Conservation (phyloP, 148 eudicot species). For the Camellia japonica region DNA sequence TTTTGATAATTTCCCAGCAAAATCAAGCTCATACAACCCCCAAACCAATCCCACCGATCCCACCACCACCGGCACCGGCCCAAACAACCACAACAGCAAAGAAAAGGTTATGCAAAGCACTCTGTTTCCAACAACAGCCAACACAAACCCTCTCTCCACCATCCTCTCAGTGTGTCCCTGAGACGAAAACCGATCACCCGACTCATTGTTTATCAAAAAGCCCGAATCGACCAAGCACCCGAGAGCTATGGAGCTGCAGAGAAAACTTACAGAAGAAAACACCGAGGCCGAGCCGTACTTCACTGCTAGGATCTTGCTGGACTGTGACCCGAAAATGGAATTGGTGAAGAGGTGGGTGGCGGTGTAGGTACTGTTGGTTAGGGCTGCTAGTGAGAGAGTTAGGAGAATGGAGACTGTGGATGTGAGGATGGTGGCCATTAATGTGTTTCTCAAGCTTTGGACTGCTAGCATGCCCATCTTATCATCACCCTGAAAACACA, state of each 20-base stretch:
- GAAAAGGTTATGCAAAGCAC: constrained; percentile 58
- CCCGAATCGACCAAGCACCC: constrained; percentile 61
- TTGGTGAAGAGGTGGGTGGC: constrained; percentile 34
- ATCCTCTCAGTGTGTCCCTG: constrained; percentile 31
- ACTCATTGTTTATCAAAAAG: constrained; percentile 53
- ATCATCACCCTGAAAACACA: constrained; percentile 51
- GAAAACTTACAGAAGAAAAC: constrained; percentile 54
- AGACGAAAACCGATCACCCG: constrained; percentile 23
- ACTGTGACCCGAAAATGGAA: constrained; percentile 47
- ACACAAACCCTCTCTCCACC: constrained; percentile 61
- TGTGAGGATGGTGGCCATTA: constrained; percentile 66
- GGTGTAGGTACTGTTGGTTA: constrained; percentile 60
- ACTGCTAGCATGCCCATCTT: constrained; percentile 73
- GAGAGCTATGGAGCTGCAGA: constrained; percentile 70
- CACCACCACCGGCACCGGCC: constrained; percentile 51
- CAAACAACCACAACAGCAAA: constrained; percentile 64
- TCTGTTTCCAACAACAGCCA: constrained; percentile 59
- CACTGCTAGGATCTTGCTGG: constrained; percentile 43
- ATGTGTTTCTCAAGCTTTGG: constrained; percentile 71
- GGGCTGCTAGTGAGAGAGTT: constrained; percentile 55
- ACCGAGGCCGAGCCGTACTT: constrained; percentile 57
- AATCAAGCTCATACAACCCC: constrained; percentile 64
- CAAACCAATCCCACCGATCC: constrained; percentile 51
- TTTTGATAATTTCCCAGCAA: constrained; percentile 14
- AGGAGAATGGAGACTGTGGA: constrained; percentile 52